Conservation (phyloP, 2,329 filamentous ascomycete species). For the Fusarium bulbicola region DNA sequence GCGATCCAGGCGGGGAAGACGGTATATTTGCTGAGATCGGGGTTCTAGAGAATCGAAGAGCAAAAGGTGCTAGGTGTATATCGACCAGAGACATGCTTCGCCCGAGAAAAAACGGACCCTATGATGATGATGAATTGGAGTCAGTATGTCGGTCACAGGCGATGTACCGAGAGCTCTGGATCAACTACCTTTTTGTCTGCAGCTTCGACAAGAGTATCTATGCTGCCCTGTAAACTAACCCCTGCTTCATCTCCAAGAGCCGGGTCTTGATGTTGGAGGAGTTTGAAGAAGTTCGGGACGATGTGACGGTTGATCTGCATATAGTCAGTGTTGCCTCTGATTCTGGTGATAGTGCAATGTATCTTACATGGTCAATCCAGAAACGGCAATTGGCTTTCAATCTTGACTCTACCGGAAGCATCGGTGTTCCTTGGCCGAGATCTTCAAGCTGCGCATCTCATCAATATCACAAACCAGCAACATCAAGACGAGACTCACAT, state of each 20-base stretch:
- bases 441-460: constrained; percentile 72
- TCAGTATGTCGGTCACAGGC: not conserved
- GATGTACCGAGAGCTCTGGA: no score
- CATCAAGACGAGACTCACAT: constrained; percentile 59
- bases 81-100: constrained; percentile 70
- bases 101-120: constrained; percentile 75
- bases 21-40: constrained; percentile 72
- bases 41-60: constrained; percentile 73
- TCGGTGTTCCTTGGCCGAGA: constrained; percentile 63
- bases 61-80: constrained; percentile 79
- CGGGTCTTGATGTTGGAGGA: constrained; percentile 72
- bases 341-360: not conserved
- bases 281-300: constrained; percentile 78
- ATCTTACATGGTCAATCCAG: constrained; percentile 79
- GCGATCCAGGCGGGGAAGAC: constrained; percentile 68
- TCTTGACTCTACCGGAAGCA: constrained; percentile 73
- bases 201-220: constrained; percentile 61
- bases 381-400: constrained; percentile 77
- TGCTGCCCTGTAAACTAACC: constrained; percentile 70
- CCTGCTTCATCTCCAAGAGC: constrained; percentile 67
- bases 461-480: not conserved
- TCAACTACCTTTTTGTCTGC: constrained; percentile 54
- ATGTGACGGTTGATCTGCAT: constrained; percentile 77
- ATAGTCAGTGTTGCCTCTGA: not conserved
- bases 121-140: not conserved